phyloP scores from a whole-genome alignment of 2,329 filamentous ascomycete species.

The Fusarium mangiferae region DNA sequence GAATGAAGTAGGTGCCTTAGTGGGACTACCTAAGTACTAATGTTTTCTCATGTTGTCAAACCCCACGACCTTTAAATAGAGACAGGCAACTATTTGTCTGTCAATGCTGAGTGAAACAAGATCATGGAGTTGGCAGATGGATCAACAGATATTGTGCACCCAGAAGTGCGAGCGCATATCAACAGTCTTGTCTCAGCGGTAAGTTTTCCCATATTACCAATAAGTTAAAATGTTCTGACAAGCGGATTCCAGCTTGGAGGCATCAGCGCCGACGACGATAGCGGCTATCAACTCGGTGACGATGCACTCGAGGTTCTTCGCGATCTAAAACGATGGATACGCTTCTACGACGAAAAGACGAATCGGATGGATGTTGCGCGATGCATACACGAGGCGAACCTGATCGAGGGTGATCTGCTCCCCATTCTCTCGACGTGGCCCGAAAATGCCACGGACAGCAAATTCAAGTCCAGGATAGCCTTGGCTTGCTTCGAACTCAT shows the following conservation, averaged over 20 bases:
- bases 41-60: constrained; percentile 26
- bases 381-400: constrained; percentile 89
- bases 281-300: constrained; percentile 88
- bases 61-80: constrained; percentile 36
- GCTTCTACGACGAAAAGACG: constrained; percentile 90
- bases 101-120: constrained; percentile 10
- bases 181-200: constrained; percentile 94
- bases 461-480: constrained; percentile 80
- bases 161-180: constrained; percentile 91
- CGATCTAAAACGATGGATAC: constrained; percentile 95
- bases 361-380: constrained; percentile 95
- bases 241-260: constrained; percentile 77
- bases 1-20: background rate
- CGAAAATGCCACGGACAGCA: constrained; percentile 76
- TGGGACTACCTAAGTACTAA: constrained; percentile 13
- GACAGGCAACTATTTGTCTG: constrained; percentile 18
- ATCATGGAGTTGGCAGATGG: constrained; percentile 66
- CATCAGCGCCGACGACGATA: constrained; percentile 80
- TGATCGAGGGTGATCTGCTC: constrained; percentile 89
- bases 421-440: constrained; percentile 89
- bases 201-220: constrained; percentile 51
- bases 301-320: constrained; percentile 91
- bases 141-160: constrained; percentile 76
- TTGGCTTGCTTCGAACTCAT: constrained; percentile 90
- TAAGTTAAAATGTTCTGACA: constrained; percentile 28